Evolutionary conservation across 1,284 basidiomycete genomes (phyloP).

Genomic region (Golubevia sp.): DNA sequence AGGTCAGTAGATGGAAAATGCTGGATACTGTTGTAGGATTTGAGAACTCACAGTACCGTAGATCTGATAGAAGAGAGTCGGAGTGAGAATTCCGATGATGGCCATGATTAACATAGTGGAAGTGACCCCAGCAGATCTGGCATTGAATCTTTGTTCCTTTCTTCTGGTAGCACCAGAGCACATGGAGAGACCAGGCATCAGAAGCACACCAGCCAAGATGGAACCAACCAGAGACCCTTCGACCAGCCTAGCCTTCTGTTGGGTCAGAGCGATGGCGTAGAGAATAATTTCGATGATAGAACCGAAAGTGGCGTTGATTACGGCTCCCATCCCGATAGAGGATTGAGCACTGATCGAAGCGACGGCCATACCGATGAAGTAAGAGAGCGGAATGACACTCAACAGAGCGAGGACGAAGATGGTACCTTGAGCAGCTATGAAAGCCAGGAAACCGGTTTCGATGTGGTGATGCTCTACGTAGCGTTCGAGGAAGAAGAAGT

Average conservation of each 20-base stretch:
- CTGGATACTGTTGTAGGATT: neutral
- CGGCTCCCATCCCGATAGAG: conserved; percentile 98
- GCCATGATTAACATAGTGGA: conserved; percentile 99
- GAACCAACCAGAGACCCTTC: conserved; percentile 93
- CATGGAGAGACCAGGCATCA: conserved; percentile 98
- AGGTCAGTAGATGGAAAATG: conserved; percentile 3
- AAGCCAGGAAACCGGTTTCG: conserved; percentile 69
- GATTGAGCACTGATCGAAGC: conserved; percentile 97
- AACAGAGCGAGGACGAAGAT: conserved; percentile 86
- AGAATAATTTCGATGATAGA: conserved; percentile 97
- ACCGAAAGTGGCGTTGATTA: conserved; percentile 99
- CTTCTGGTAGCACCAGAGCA: conserved; percentile 85
- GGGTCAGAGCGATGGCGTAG: conserved; percentile 84
- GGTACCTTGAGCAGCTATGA: conserved; percentile 75
- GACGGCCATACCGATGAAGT: conserved; percentile 99
- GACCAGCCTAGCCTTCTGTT: conserved; percentile 88
- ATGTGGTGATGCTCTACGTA: conserved; percentile 69
- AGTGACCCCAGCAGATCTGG: conserved; percentile 95
- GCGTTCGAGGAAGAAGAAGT: conserved; percentile 81
- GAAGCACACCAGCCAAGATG: conserved; percentile 91
- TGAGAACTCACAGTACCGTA: conserved; percentile 83
- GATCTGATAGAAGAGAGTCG: conserved; percentile 97
- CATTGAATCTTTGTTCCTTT: conserved; percentile 98
- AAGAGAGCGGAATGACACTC: conserved; percentile 93
- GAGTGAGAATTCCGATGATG: conserved; percentile 92